A percentile compares a stretch with the other conserved stretches of the same genome.
phyloP scores from a whole-genome alignment of 1,284 basidiomycete species.

The Ustilago bromivora region DNA sequence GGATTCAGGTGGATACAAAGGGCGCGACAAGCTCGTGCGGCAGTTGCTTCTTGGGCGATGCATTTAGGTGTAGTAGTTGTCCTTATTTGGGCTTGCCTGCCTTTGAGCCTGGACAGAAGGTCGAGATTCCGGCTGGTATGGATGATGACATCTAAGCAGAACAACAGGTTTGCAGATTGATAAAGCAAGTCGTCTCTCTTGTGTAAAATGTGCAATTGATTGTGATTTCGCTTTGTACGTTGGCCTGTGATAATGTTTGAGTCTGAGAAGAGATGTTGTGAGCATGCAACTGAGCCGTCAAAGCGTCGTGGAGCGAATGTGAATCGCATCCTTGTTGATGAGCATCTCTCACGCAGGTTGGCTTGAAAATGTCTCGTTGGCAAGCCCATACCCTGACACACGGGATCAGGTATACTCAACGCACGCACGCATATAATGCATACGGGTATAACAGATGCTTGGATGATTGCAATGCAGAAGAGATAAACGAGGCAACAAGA shows the following conservation, averaged over 20 bases:
- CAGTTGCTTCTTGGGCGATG: conserved; percentile 97
- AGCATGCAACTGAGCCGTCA: too few relatives aligned
- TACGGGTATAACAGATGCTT: conserved; percentile 1
- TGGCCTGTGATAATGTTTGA: too few relatives aligned
- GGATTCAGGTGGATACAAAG: conserved; percentile 67
- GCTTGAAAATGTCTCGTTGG: too few relatives aligned
- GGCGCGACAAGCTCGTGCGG: conserved; percentile 88
- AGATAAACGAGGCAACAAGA: neutral
- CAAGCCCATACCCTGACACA: too few relatives aligned
- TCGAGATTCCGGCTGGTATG: conserved; percentile 74
- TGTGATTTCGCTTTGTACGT: too few relatives aligned
- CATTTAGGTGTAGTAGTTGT: conserved; percentile 93
- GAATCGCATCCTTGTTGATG: too few relatives aligned
- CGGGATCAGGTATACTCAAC: too few relatives aligned
- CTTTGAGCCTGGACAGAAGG: conserved; percentile 98
- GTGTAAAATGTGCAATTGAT: neutral
- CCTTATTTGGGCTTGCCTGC: conserved; percentile 96
- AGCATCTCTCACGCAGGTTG: too few relatives aligned
- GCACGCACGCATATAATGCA: too few relatives aligned
- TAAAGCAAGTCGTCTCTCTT: neutral
- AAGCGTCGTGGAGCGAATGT: too few relatives aligned
- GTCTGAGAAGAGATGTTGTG: too few relatives aligned
- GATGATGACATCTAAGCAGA: conserved; percentile 62
- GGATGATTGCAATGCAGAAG: conserved; percentile 1
- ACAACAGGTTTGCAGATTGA: neutral